A percentile compares a stretch with the other conserved stretches of the same genome.
phyloP scores from a whole-genome alignment of 176 grass and related monocot species.

The Urochloa ruziziensis region DNA sequence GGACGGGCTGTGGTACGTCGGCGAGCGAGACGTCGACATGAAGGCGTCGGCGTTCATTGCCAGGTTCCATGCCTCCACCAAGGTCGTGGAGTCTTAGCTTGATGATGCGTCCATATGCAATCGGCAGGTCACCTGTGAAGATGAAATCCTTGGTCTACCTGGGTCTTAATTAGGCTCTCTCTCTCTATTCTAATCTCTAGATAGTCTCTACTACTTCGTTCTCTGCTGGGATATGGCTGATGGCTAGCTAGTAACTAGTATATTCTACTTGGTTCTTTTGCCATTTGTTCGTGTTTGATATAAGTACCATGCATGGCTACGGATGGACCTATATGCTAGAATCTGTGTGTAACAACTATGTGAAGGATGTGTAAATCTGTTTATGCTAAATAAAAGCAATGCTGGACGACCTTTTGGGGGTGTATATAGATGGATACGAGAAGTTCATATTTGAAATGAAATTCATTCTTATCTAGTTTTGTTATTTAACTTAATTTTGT shows the following conservation, averaged over 20 bases:
- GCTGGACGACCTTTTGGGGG: background rate
- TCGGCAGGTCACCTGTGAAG: background rate
- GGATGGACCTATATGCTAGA: background rate
- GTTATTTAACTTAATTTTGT: background rate
- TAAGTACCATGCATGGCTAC: background rate
- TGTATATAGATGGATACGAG: background rate
- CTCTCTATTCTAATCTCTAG: background rate
- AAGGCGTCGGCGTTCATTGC: conserved; percentile 51
- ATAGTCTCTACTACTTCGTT: background rate
- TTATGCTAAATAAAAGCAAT: conserved; percentile 23
- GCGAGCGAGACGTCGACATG: conserved; percentile 68
- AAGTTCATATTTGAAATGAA: background rate
- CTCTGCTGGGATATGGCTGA: background rate
- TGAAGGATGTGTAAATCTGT: conserved; percentile 16
- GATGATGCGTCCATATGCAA: background rate
- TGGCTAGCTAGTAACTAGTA: conserved; percentile 21
- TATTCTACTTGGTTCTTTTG: conserved; percentile 7
- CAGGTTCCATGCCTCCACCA: conserved; percentile 31
- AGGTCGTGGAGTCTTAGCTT: background rate
- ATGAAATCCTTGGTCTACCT: background rate
- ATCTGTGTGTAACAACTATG: background rate
- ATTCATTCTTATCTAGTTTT: background rate
- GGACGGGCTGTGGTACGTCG: conserved; percentile 53
- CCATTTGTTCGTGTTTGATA: background rate
- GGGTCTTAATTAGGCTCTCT: background rate